These are phyloP conservation scores for Syncephalis fuscata DNA, from an alignment of 371 early-diverging fungal genomes.

Conservation along the genomic window DNA sequence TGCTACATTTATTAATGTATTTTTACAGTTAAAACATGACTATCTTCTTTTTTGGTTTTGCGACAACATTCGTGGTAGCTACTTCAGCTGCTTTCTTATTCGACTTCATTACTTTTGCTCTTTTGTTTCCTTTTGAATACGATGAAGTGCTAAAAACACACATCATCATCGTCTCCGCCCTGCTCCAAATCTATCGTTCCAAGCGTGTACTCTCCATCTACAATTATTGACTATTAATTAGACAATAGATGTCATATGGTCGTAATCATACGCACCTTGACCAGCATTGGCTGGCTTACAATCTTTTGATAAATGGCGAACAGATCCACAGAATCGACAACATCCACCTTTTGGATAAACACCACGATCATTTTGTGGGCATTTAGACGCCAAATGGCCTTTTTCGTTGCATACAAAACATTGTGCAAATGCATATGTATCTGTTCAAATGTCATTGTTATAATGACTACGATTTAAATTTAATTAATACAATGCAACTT, in stretches of 20 bases:
- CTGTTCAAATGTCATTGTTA: conserved; percentile 4
- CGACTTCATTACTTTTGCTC: neutral
- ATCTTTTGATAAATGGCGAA: conserved; percentile 70
- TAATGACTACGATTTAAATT: neutral
- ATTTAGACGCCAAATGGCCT: conserved; percentile 71
- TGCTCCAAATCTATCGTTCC: conserved; percentile 4
- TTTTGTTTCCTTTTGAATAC: conserved; percentile 3
- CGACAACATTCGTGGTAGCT: neutral
- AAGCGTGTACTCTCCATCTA: neutral
- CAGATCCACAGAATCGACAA: conserved; percentile 73
- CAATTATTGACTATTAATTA: neutral
- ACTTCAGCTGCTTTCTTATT: neutral
- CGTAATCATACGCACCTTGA: neutral
- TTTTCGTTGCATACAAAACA: conserved; percentile 75
- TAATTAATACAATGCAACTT: neutral
- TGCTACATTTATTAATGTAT: too few relatives aligned
- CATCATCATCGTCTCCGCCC: conserved; percentile 8
- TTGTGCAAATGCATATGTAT: conserved; percentile 40
- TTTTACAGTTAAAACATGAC: too few relatives aligned
- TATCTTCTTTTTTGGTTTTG: too few relatives aligned
- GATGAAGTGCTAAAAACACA: conserved; percentile 4
- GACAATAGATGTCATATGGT: neutral
- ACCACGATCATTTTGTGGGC: conserved; percentile 74
- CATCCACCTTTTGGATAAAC: conserved; percentile 85
- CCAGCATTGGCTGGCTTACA: conserved; percentile 23